These are phyloP conservation scores for Chytriomyces hyalinus DNA, from an alignment of 192 early-diverging fungal genomes.

Conservation along the genomic window DNA sequence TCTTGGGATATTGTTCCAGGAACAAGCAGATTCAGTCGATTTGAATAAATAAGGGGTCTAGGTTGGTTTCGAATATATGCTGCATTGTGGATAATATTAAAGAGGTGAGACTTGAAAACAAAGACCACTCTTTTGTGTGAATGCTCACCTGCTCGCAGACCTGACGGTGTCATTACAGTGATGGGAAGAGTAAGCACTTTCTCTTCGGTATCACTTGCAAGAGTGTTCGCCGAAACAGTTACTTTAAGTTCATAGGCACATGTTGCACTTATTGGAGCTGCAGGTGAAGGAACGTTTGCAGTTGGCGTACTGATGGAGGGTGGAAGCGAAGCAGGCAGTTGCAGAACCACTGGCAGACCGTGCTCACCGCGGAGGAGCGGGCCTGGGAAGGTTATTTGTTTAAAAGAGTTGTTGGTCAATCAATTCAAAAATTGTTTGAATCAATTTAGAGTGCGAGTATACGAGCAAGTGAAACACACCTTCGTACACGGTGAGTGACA, in stretches of 20 bases:
- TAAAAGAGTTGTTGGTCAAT: not conserved
- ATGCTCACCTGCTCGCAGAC: constrained; percentile 20
- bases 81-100: not conserved
- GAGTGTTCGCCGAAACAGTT: not conserved
- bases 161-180: constrained; percentile 25
- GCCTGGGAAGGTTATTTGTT: not conserved
- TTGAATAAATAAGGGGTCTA: constrained; percentile 14
- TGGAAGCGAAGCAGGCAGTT: constrained; percentile 4
- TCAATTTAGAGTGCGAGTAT: not conserved
- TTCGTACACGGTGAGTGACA: constrained; percentile 3
- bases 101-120: too few species aligned
- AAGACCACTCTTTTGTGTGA: not conserved
- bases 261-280: constrained; percentile 13
- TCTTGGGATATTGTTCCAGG: constrained; percentile 12
- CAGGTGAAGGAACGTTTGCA: not conserved
- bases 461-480: constrained; percentile 1
- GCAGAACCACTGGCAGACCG: constrained; percentile 13
- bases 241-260: constrained; percentile 10
- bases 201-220: not conserved
- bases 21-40: constrained; percentile 4
- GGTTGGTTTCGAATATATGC: constrained; percentile 31
- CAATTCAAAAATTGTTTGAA: not conserved
- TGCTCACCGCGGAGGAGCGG: constrained; percentile 12
- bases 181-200: constrained; percentile 9
- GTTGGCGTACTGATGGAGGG: constrained; percentile 25